Evolutionary conservation across 2,329 filamentous ascomycete genomes (phyloP), one percentile per base, ranked within the genome.

Genomic region (Fusarium sp.): DNA sequence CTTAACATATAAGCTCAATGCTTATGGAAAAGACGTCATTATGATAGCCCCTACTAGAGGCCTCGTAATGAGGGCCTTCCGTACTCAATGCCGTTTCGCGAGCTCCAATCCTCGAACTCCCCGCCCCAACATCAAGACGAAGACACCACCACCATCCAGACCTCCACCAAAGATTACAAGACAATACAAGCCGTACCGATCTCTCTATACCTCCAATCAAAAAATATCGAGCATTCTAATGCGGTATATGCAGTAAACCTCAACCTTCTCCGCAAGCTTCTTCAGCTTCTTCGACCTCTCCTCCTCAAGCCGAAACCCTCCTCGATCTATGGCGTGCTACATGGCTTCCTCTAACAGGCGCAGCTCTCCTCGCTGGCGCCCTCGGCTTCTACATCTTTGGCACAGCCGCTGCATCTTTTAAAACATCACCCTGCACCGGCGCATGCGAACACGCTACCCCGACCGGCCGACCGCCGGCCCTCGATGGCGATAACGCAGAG

Each of bases 331-430:
- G 70, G 78, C 78, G 71, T 76, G 78, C 68, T 76, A 80, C 79
- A 67, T 84, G 76, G 79, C 71, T 81, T 21, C 81, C 81, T 11
- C 80, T 87, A 28, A 80, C 84, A 59, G 84, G 84, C 49, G 80
- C 82, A 59, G 82, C 83, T 58, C 75, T 84, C 66, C 73, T 80
- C n/a, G 81, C 83, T 13, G 77, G 81, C 17, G 79, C 80, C 44
- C 74, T 86, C n/a, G 83, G 84, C 64, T 80, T 82, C 74, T 86
- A 86, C 77, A 77, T 84, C 33, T 75, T 82, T 62, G 76, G 80
- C 55, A 78, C 83, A 31, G 59, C 78, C 51, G 71, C 77, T 57
- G 80, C 81, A 15, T 76, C 79, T 22, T 59, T 80, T 65, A 78
- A 76, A 36, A 49, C 71, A 5, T 65, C 72, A 1, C 65, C 73